Base-by-base conservation (phyloP, 176 grass and related monocot species). In the Stipa capillata region DNA sequence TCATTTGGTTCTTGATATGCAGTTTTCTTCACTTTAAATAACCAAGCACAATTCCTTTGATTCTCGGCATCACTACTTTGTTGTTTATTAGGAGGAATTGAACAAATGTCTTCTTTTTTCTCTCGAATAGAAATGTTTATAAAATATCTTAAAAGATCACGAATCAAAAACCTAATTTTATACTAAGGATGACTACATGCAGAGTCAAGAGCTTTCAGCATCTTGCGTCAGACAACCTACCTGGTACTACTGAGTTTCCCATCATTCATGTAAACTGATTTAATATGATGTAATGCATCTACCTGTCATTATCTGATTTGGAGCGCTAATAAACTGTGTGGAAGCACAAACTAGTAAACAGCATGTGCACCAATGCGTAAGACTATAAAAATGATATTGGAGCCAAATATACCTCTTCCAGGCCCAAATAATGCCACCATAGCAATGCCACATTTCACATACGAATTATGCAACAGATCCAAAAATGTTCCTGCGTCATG, bases 371-470 rank as follows among this genome's bases (percentile, higher is more conserved):
- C 6, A 56, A 28, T 7, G 7, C 23, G 12, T 55, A 50, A 37
- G 14, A 50, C 18, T n/a, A 39, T 8, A 21, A 52, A 74, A 7
- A 34, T 11, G 25, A 71, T 2, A 21, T 7, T 32, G 18, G 18
- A 6, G 29, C 7, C 17, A 78, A 39, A 4, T 16, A 44, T 94
- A 97, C 95, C 95, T 97, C 92, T 92, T 32, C 95, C 95, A 25
- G 95, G 95, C 48, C 95, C 95, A 35, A 97, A 82, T 58, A 97
- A 70, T 8, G 95, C 91, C 10, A 80, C 35, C 25, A 92, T 21
- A 56, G 95, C 95, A 72, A 92, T 85, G n/a, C 79, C 92, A 78
- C 89, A 90, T 90, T 97, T 97, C 25, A 97, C 83, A 87, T 97
- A 97, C 25, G 95, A 89, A 83, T 94, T 94, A 57, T 97, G 95